Conservation (phyloP, 768 basidiomycete species). For the Holtermannia corniformis region DNA sequence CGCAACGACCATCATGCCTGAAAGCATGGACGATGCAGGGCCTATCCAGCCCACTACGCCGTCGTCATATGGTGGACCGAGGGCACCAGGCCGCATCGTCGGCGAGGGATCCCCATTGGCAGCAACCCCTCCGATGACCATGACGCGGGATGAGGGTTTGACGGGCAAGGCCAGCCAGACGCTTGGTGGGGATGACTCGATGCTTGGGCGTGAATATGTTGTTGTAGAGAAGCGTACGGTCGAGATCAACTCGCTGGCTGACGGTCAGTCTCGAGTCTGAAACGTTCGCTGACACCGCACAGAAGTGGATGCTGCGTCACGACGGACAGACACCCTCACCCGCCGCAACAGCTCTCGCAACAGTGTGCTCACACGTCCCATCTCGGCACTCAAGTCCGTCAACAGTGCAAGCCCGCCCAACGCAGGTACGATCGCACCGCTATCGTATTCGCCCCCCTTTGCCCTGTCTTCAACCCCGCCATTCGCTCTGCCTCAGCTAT, state of each 20-base stretch:
- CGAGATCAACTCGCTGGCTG: conserved; percentile 82
- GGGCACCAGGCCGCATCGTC: conserved; percentile 3
- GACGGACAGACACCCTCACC: conserved; percentile 34
- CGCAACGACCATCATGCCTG: background rate
- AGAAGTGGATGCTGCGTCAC: conserved; percentile 44
- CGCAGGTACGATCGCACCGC: conserved; percentile 10
- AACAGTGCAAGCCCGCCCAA: conserved; percentile 5
- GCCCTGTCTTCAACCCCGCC: conserved; percentile 41
- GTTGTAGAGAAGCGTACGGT: conserved; percentile 85
- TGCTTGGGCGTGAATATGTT: conserved; percentile 63
- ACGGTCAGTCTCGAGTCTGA: conserved; percentile 52
- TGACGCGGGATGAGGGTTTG: conserved; percentile 3
- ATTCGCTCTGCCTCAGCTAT: conserved; percentile 34
- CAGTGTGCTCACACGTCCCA: conserved; percentile 30
- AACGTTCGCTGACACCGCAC: background rate
- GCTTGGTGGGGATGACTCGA: conserved; percentile 16
- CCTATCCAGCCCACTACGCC: conserved; percentile 40
- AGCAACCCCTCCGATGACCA: conserved; percentile 29
- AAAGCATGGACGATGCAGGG: conserved; percentile 56
- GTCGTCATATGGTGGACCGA: conserved; percentile 20
- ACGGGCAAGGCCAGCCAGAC: conserved; percentile 24
- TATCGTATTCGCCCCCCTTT: conserved; percentile 40
- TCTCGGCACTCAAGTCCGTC: conserved; percentile 35
- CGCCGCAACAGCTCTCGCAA: conserved; percentile 39
- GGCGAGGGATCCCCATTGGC: conserved; percentile 31